Base-by-base conservation (phyloP, 108 stramenopile genomes). In the Thalassiosira profunda region DNA sequence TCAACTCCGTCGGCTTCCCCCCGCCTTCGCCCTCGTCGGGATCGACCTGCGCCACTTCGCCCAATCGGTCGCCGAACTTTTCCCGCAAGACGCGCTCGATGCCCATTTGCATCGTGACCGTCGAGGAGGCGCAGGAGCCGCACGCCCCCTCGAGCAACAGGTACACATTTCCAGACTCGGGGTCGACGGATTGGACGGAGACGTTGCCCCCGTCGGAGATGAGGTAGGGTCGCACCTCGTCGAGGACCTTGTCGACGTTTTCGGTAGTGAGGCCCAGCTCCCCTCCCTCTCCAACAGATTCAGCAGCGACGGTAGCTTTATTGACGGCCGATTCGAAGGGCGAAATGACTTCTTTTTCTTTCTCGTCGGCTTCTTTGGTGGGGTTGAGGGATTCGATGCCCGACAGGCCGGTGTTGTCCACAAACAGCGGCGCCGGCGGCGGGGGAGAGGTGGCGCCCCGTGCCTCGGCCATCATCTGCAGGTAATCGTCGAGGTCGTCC, bases 51-150 rank as follows among this genome's bases (percentile, higher is more conserved):
- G 84, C 33, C 11, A 97, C 92, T 70, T 92, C 77, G 24, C 92
- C 91, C 18, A 98, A 53, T 51, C 84, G 66, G 17, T 70, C 46
- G 37, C 79, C 71, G 74, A 92, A 97, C 24, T 94, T 95, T 72
- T 98, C 98, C 23, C 81, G 82, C 38, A 98, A 69, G 18, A 97
- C 95, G 35, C 97, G 90, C 71, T 98, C 96, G 64, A 98, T 96
- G 31, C 98, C 98, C 96, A 98, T 97, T 86, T 98, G 90, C 98
- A 98, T 98, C 18, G 98, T 98, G 2, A 93, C 91, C 2, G 97
- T 98, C 30, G 93, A 95, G 10, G 88, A 90, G 21, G 91, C 82
- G 43, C 90, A 92, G 47, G 77, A 84, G 23, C 90, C 97, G 63
- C 98, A 98, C 8, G 98, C 98, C 14, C 98, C 98, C 63, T 98